phyloP scores from a whole-genome alignment of 192 early-diverging fungal genomes.

The Lunasporangiospora selenospora region DNA sequence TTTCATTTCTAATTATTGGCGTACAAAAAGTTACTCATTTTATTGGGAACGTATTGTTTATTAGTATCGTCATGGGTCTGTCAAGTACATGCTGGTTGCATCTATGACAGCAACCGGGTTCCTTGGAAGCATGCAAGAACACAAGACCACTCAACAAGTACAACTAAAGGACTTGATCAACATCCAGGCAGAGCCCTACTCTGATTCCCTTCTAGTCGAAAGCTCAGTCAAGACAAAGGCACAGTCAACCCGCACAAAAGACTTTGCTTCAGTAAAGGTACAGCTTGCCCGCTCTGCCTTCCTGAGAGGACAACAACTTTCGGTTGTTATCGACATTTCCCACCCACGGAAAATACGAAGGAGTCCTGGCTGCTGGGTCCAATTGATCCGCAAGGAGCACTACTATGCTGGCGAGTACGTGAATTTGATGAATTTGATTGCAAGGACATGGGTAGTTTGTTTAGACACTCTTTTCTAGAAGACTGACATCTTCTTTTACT shows the following conservation, averaged over 20 bases:
- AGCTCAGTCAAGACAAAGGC: background rate
- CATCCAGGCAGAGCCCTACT: slow-evolving; percentile 3
- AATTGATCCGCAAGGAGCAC: slow-evolving; percentile 13
- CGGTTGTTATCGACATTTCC: slow-evolving; percentile 16
- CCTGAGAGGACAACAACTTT: slow-evolving; percentile 8
- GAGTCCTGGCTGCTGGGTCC: slow-evolving; percentile 19
- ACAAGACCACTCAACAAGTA: slow-evolving; percentile 2
- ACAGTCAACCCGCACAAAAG: background rate
- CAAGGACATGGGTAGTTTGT: too few species aligned
- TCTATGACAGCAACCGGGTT: slow-evolving; percentile 7
- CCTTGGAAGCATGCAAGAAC: slow-evolving; percentile 13
- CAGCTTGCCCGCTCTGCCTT: slow-evolving; percentile 7
- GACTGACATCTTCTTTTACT: too few species aligned
- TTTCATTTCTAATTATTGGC: too few species aligned
- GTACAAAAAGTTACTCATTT: too few species aligned
- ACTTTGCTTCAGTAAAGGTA: slow-evolving; percentile 5
- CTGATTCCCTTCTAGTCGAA: background rate
- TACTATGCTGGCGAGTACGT: slow-evolving; percentile 36
- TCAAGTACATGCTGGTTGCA: slow-evolving; percentile 15
- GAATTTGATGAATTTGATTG: too few species aligned
- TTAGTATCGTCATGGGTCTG: slow-evolving; percentile 21
- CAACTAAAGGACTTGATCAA: slow-evolving; percentile 25
- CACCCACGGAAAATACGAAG: slow-evolving; percentile 18
- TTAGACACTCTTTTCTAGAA: too few species aligned
- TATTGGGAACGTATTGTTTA: too few species aligned